These are phyloP conservation scores for Cichorium intybus DNA, from an alignment of 140 eudicot genomes.

Conservation along the genomic window DNA sequence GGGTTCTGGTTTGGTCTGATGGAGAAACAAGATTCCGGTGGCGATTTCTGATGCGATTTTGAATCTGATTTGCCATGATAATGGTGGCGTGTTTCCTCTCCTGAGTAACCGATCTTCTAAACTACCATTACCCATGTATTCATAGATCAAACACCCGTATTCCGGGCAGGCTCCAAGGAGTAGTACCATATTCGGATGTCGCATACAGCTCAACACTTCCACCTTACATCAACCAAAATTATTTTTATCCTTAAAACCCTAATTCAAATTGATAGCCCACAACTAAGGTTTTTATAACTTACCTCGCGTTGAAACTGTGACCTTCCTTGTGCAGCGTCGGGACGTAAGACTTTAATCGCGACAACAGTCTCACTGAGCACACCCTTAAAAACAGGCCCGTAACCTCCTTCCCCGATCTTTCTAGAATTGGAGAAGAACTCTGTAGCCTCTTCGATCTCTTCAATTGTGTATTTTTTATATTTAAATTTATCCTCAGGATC, in stretches of 20 bases:
- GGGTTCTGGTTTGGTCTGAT: slow-evolving; percentile 65
- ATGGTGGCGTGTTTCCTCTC: slow-evolving; percentile 39
- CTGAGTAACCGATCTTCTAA: slow-evolving; percentile 51
- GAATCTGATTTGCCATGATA: slow-evolving; percentile 54
- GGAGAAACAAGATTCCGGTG: slow-evolving; percentile 55
- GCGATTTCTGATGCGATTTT: slow-evolving; percentile 57
- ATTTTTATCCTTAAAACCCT: background rate
- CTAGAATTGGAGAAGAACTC: slow-evolving; percentile 30
- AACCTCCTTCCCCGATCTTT: slow-evolving; percentile 65
- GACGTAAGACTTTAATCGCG: slow-evolving; percentile 53
- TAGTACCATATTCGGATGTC: slow-evolving; percentile 62
- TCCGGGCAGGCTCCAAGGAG: slow-evolving; percentile 66
- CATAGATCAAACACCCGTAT: slow-evolving; percentile 50
- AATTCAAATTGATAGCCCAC: background rate
- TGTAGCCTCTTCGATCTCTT: slow-evolving; percentile 57
- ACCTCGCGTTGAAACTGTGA: slow-evolving; percentile 51
- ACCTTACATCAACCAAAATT: slow-evolving; percentile 20
- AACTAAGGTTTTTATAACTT: background rate
- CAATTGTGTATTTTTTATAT: slow-evolving; percentile 42
- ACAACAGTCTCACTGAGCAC: slow-evolving; percentile 40
- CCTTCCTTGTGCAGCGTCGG: slow-evolving; percentile 50
- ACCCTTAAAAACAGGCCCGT: slow-evolving; percentile 61
- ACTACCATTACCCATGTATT: slow-evolving; percentile 62
- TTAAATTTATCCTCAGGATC: slow-evolving; percentile 2
- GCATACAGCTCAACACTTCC: slow-evolving; percentile 52